A percentile compares a stretch with the other conserved stretches of the same genome.
phyloP scores from a whole-genome alignment of 2,329 filamentous ascomycete species.

The Alternaria triticina region DNA sequence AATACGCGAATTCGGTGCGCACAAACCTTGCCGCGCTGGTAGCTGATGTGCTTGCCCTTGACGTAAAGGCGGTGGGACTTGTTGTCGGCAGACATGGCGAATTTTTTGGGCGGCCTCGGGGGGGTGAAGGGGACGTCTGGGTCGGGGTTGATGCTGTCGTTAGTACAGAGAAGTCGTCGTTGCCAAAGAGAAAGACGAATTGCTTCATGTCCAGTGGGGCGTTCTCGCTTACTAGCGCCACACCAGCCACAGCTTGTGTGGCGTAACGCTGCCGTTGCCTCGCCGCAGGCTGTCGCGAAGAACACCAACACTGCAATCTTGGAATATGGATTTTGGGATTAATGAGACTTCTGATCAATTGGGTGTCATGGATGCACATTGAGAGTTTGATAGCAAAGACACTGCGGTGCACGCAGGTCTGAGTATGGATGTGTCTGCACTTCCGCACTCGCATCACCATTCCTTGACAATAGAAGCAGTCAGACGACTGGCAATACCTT shows the following conservation, averaged over 20 bases:
- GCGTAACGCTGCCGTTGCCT: not conserved
- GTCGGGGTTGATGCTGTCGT: conserved; percentile 41
- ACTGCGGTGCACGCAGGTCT: not conserved
- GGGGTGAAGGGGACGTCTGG: conserved; percentile 32
- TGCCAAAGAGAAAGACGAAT: conserved; percentile 1
- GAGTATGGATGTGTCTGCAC: not conserved
- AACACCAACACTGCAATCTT: not conserved
- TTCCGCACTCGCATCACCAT: not conserved
- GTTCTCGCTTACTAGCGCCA: conserved; percentile 6
- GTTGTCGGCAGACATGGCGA: conserved; percentile 47
- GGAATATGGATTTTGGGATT: not conserved
- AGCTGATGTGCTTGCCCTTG: conserved; percentile 87
- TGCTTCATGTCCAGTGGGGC: conserved; percentile 3
- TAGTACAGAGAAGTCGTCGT: conserved; percentile 28
- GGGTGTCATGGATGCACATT: not conserved
- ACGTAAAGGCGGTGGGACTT: conserved; percentile 50
- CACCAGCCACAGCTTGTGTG: conserved; percentile 1
- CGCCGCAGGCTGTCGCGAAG: not conserved
- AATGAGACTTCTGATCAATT: not conserved
- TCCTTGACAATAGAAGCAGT: not conserved
- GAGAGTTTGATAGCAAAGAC: not conserved
- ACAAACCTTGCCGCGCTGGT: conserved; percentile 72
- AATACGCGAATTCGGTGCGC: conserved; percentile 9
- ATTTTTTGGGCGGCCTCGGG: conserved; percentile 35
- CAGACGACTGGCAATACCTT: not conserved